phyloP scores from a whole-genome alignment of 2,329 filamentous ascomycete species.

The Exophiala dermatitidis region DNA sequence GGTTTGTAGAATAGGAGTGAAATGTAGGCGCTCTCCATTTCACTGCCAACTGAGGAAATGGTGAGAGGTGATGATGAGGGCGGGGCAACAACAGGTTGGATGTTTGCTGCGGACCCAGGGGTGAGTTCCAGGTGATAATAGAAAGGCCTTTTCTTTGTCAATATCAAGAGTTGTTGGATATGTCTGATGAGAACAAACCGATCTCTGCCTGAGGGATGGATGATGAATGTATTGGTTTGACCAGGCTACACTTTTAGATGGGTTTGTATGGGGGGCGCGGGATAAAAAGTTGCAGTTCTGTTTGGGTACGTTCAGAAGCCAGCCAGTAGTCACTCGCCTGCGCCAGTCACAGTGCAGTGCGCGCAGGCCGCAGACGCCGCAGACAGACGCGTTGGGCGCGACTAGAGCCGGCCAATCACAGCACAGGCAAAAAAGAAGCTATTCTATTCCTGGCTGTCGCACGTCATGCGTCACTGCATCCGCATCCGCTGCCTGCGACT shows the following conservation, averaged over 20 bases:
- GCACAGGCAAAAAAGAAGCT: too few relatives aligned
- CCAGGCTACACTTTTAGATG: conserved; percentile 4
- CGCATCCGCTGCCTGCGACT: too few relatives aligned
- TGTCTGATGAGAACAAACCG: not conserved
- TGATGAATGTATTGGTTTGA: conserved; percentile 1
- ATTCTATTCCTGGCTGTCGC: too few relatives aligned
- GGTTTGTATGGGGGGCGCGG: not conserved
- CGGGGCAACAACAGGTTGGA: conserved; percentile 5
- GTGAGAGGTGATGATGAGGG: conserved; percentile 2
- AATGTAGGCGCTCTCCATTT: conserved; percentile 13
- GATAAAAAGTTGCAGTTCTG: not conserved
- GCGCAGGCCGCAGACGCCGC: too few relatives aligned
- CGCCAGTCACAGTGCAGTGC: too few relatives aligned
- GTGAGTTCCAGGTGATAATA: not conserved
- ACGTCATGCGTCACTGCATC: too few relatives aligned
- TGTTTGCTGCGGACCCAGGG: conserved; percentile 5
- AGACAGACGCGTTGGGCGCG: too few relatives aligned
- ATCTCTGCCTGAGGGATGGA: not conserved
- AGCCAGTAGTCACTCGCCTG: too few relatives aligned
- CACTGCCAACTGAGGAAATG: not conserved
- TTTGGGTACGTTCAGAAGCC: not conserved
- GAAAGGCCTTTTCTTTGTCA: not conserved
- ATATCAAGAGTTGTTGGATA: not conserved
- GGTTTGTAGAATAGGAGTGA: conserved; percentile 3
- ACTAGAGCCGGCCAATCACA: too few relatives aligned